These are phyloP conservation scores for Pythium insidiosum DNA, from an alignment of 352 stramenopile species.

Conservation along the genomic window DNA sequence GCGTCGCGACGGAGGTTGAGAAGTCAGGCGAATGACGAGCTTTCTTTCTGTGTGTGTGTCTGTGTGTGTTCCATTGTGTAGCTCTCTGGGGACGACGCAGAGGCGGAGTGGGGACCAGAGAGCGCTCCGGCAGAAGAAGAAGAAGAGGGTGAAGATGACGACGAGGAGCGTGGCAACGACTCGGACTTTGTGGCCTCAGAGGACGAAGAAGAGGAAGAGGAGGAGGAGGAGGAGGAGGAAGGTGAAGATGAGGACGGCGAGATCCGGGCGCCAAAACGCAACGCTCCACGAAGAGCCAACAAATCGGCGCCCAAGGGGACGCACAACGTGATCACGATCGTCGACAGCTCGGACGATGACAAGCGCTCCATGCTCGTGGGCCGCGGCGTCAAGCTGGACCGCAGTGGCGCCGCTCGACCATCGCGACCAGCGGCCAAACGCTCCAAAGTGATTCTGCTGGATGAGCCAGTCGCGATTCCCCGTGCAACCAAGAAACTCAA, in stretches of 20 bases:
- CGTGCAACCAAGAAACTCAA: constrained; percentile 11
- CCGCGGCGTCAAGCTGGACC: constrained; percentile 4
- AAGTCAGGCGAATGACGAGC: no score
- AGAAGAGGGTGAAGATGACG: constrained; percentile 23
- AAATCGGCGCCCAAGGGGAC: no score
- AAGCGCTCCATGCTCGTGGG: constrained; percentile 8
- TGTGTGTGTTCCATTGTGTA: not conserved
- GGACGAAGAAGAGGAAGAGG: constrained; percentile 18
- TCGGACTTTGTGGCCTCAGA: constrained; percentile 24
- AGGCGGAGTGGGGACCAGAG: not conserved
- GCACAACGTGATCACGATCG: constrained; percentile 37
- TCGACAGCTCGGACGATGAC: constrained; percentile 44
- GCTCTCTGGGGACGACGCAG: not conserved
- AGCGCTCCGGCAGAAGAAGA: constrained; percentile 2
- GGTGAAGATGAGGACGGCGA: constrained; percentile 26
- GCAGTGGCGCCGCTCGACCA: no score
- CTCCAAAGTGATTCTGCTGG: not conserved
- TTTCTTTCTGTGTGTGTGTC: not conserved
- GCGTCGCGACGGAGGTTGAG: no score
- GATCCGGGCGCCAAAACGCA: constrained; percentile 19
- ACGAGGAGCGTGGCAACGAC: constrained; percentile 20
- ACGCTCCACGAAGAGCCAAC: constrained; percentile 16
- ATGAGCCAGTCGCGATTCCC: not conserved
- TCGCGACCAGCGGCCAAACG: not conserved
- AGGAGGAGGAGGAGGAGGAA: constrained; percentile 23